These are phyloP conservation scores for Silybum marianum DNA, from an alignment of 129 eudicot genomes.

Conservation along the genomic window DNA sequence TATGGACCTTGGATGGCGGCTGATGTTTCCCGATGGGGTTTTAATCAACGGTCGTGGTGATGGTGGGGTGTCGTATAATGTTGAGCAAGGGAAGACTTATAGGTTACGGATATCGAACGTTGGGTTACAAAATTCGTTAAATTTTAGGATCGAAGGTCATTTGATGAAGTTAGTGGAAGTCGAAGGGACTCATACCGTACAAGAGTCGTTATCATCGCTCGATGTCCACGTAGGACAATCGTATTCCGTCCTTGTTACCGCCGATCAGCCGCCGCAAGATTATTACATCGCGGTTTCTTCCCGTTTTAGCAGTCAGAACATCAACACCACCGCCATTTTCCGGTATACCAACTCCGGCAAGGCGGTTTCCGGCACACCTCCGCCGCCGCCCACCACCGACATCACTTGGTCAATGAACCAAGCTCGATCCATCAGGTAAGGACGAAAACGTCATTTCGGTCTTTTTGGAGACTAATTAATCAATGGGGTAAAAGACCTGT, in stretches of 20 bases:
- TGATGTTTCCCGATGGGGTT: slow-evolving; percentile 59
- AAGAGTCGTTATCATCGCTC: slow-evolving; percentile 50
- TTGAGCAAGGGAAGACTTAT: slow-evolving; percentile 79
- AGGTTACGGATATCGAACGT: slow-evolving; percentile 89
- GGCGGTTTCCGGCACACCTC: slow-evolving; percentile 60
- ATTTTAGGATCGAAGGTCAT: slow-evolving; percentile 74
- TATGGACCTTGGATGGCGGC: slow-evolving; percentile 60
- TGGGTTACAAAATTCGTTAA: slow-evolving; percentile 69
- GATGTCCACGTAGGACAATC: slow-evolving; percentile 93
- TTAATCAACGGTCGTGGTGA: slow-evolving; percentile 73
- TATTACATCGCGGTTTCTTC: slow-evolving; percentile 76
- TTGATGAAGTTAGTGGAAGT: slow-evolving; percentile 75
- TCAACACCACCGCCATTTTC: slow-evolving; percentile 65
- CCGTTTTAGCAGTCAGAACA: slow-evolving; percentile 47
- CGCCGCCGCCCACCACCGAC: slow-evolving; percentile 51
- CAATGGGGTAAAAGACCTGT: neutral
- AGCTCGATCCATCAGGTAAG: slow-evolving; percentile 79
- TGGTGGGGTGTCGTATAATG: slow-evolving; percentile 52
- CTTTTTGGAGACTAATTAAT: neutral
- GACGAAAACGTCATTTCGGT: neutral
- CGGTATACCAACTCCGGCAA: slow-evolving; percentile 54
- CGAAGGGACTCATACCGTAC: slow-evolving; percentile 88
- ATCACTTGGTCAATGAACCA: slow-evolving; percentile 69
- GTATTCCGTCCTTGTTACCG: slow-evolving; percentile 77
- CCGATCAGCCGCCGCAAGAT: slow-evolving; percentile 65